These are phyloP conservation scores for Penicillium sp. DNA, from an alignment of 2,329 filamentous ascomycete species.

Conservation along the genomic window DNA sequence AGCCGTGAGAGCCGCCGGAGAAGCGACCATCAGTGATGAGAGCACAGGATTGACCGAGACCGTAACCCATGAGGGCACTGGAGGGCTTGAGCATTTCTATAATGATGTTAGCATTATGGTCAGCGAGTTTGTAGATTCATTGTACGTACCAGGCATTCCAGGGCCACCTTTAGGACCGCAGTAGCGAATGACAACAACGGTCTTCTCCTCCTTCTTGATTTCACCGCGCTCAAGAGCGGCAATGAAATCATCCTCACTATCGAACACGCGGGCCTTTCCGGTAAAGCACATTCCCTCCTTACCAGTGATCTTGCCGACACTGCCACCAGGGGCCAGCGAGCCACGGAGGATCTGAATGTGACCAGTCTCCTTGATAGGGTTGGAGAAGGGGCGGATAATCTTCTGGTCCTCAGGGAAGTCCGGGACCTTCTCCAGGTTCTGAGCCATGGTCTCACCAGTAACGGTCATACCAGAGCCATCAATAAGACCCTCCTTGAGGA, in stretches of 20 bases:
- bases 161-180: slow-evolving; percentile 71
- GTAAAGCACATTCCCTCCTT: slow-evolving; percentile 68
- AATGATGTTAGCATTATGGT: slow-evolving; percentile 54
- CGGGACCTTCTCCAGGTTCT: slow-evolving; percentile 57
- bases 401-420: slow-evolving; percentile 67
- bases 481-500: slow-evolving; percentile 57
- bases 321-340: slow-evolving; percentile 65
- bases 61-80: slow-evolving; percentile 70
- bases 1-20: slow-evolving; percentile 80
- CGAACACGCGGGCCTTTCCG: slow-evolving; percentile 68
- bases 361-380: slow-evolving; percentile 68
- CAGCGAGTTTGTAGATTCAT: not conserved
- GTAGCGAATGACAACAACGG: slow-evolving; percentile 72
- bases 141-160: slow-evolving; percentile 56
- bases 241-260: slow-evolving; percentile 68
- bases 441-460: slow-evolving; percentile 56
- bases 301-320: slow-evolving; percentile 73
- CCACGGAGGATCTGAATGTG: slow-evolving; percentile 72
- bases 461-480: slow-evolving; percentile 60
- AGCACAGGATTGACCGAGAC: slow-evolving; percentile 66
- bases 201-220: slow-evolving; percentile 73
- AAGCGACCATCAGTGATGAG: slow-evolving; percentile 81
- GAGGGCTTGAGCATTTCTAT: slow-evolving; percentile 69
- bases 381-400: slow-evolving; percentile 65
- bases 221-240: slow-evolving; percentile 63